A percentile compares a stretch with the other conserved stretches of the same genome.
These are phyloP conservation scores for Pseudogymnoascus sp. DNA, from an alignment of 2,329 filamentous ascomycete species.

Conservation along the genomic window DNA sequence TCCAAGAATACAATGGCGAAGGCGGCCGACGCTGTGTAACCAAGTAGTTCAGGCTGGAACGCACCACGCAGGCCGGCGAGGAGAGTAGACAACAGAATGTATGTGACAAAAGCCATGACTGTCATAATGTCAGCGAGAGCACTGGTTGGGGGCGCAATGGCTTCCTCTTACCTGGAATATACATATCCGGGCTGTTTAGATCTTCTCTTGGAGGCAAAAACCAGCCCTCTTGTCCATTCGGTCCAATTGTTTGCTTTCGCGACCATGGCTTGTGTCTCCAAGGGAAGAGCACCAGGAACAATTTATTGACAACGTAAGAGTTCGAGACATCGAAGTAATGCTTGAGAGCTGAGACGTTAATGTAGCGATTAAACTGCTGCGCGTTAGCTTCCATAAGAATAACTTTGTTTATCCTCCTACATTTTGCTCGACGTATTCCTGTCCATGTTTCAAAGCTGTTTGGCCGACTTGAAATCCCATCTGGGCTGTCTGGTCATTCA, in stretches of 20 bases:
- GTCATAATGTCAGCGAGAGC: not conserved
- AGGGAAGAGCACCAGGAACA: slow-evolving; percentile 88
- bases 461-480: slow-evolving; percentile 92
- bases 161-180: slow-evolving; percentile 62
- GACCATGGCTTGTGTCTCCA: slow-evolving; percentile 98
- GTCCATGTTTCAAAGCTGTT: slow-evolving; percentile 81
- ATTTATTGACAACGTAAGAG: slow-evolving; percentile 88
- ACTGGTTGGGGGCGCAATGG: not conserved
- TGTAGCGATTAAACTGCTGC: slow-evolving; percentile 64
- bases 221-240: slow-evolving; percentile 61
- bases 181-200: slow-evolving; percentile 98
- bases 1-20: slow-evolving; percentile 78
- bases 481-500: slow-evolving; percentile 91
- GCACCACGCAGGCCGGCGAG: slow-evolving; percentile 82
- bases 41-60: slow-evolving; percentile 90
- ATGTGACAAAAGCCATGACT: slow-evolving; percentile 95
- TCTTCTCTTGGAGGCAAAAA: slow-evolving; percentile 92
- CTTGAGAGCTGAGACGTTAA: slow-evolving; percentile 88
- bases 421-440: slow-evolving; percentile 93
- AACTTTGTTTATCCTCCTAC: slow-evolving; percentile 49
- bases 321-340: slow-evolving; percentile 99
- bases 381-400: slow-evolving; percentile 13
- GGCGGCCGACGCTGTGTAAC: slow-evolving; percentile 78
- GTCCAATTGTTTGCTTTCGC: slow-evolving; percentile 70
- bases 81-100: slow-evolving; percentile 87